Evolutionary conservation across 768 basidiomycete genomes (phyloP), one percentile per base, ranked within the genome.

Genomic region (Boletus sensibilis): DNA sequence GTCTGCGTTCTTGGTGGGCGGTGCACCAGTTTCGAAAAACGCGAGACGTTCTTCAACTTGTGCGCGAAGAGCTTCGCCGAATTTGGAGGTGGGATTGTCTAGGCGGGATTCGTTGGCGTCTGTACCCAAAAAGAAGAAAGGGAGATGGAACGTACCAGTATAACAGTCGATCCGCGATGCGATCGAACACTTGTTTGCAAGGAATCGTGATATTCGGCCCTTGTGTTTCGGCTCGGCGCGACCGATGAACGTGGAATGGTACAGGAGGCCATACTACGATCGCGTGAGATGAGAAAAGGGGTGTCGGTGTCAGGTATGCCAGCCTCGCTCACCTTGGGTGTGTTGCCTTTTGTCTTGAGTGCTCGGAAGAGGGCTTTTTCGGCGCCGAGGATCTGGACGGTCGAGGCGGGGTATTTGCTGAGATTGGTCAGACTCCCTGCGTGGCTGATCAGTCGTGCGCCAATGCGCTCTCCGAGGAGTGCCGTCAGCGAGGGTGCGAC

Each of bases 351-450:
- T 33, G 96, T 98, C 80, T 98, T 98, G 68, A 98, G 79, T 0
- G 96, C 96, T 52, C 96, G 79, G 84, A 98, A 98, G 27, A 98
- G 80, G 2, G 96, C 96, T 74, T 98, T 98, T 78, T 98, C 96
- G 23, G 96, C 96, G 64, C 96, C 96, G 40, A 98, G 80, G 63
- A 98, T 98, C 75, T 98, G 96, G 40, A 98, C 96, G 14, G 96
- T 98, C 68, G 92, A 94, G 1, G 96, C 96, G 33, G 96, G 96
- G 76, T 98, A 98, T 78, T 98, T 98, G 81, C 90, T 92, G 55
- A 98, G 75, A 74, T 98, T 98, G 58, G 94, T 97, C 72, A 98
- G 79, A 65, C 92, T 94, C 25, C 96, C 96, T 20, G 96, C 95
- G 68, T 98, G 96, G 64, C 90, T 92, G 79, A 97, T 97, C 55